Evolutionary conservation across 2,329 filamentous ascomycete genomes (phyloP).

Genomic region (Fusarium verrucosum): DNA sequence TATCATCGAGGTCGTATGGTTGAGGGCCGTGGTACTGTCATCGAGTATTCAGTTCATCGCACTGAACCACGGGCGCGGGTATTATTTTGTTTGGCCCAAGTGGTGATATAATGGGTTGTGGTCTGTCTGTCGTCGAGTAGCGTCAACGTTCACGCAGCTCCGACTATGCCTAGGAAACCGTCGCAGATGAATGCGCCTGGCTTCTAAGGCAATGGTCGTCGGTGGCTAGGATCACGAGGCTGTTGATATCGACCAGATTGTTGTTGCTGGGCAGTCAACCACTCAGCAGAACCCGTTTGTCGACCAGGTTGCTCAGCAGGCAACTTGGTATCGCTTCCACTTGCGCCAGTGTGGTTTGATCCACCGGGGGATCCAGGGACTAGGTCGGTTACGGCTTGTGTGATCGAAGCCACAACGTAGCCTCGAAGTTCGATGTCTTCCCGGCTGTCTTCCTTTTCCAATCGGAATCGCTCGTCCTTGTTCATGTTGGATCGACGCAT

Average conservation of each 20-base stretch:
- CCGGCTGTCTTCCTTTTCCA: slow-evolving; percentile 81
- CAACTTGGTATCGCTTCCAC: slow-evolving; percentile 66
- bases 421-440: slow-evolving; percentile 80
- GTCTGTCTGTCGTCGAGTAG: slow-evolving; percentile 1
- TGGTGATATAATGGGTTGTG: slow-evolving; percentile 1
- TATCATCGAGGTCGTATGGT: slow-evolving; percentile 37
- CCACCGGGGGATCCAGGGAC: slow-evolving; percentile 58
- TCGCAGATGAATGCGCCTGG: slow-evolving; percentile 29
- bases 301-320: slow-evolving; percentile 67
- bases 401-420: slow-evolving; percentile 78
- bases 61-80: slow-evolving; percentile 24
- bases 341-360: slow-evolving; percentile 32
- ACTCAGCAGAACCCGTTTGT: slow-evolving; percentile 62
- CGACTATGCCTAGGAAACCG: slow-evolving; percentile 10
- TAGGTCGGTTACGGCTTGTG: slow-evolving; percentile 75
- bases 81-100: slow-evolving; percentile 13
- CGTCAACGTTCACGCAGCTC: slow-evolving; percentile 5
- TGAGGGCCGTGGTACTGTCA: slow-evolving; percentile 39
- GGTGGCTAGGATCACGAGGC: slow-evolving; percentile 57
- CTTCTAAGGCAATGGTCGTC: slow-evolving; percentile 49
- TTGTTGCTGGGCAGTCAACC: slow-evolving; percentile 59
- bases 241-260: slow-evolving; percentile 55
- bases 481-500: slow-evolving; percentile 83
- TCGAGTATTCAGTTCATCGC: slow-evolving; percentile 40
- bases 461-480: slow-evolving; percentile 83